Conservation (phyloP, 2,329 filamentous ascomycete species). For the Fusarium beomiforme region DNA sequence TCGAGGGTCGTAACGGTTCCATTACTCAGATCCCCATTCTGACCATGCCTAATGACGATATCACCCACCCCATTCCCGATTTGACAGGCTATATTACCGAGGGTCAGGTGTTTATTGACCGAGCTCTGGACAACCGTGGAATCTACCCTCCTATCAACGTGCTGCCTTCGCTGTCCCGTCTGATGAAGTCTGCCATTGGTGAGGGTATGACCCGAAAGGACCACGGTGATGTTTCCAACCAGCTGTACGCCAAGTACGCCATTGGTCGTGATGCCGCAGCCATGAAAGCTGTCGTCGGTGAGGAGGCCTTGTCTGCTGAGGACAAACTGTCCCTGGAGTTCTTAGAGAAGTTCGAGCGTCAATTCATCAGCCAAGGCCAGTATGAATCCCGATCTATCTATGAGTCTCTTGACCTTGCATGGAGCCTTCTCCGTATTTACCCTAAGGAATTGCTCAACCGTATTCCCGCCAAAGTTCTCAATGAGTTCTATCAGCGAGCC, state of each 20-base stretch:
- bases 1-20: conserved; percentile 94
- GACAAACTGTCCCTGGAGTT: conserved; percentile 99
- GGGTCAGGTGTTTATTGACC: conserved; percentile 97
- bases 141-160: conserved; percentile 99
- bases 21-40: conserved; percentile 99
- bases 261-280: conserved; percentile 97
- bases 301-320: conserved; percentile 93
- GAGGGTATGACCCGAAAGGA: conserved; percentile 97
- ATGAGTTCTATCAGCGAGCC: conserved; percentile 82
- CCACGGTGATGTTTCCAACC: conserved; percentile 98
- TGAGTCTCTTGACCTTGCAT: conserved; percentile 94
- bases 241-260: conserved; percentile 99
- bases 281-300: conserved; percentile 99
- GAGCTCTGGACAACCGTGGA: conserved; percentile 93
- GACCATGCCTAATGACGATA: conserved; percentile 99
- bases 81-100: conserved; percentile 99
- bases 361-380: conserved; percentile 89
- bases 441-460: conserved; percentile 98
- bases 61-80: conserved; percentile 98
- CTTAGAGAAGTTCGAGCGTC: conserved; percentile 96
- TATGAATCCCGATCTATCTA: conserved; percentile 94
- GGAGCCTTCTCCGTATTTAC: conserved; percentile 96
- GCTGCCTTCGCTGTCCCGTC: conserved; percentile 93
- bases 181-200: conserved; percentile 99
- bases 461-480: conserved; percentile 83